A percentile compares a stretch with the other conserved stretches of the same genome.
Conservation (phyloP, 2,329 filamentous ascomycete genomes). For the Cercospora sesami region DNA sequence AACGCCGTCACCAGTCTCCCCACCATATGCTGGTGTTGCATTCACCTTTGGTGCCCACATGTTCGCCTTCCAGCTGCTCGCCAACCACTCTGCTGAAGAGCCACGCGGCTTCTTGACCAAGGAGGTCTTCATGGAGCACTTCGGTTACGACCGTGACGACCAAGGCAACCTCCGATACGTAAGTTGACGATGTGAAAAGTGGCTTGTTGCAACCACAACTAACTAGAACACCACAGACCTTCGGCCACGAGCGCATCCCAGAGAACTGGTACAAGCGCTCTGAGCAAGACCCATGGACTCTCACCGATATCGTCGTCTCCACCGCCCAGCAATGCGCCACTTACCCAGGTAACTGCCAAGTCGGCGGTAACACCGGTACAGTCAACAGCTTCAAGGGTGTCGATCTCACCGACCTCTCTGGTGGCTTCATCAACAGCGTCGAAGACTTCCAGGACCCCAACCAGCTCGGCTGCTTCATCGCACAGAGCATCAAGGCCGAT, state of each 20-base stretch:
- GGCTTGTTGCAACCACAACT: not conserved
- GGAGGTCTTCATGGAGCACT: slow-evolving; percentile 28
- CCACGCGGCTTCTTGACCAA: slow-evolving; percentile 29
- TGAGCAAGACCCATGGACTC: slow-evolving; percentile 29
- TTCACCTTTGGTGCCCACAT: slow-evolving; percentile 36
- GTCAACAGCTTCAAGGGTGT: slow-evolving; percentile 33
- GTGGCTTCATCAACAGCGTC: slow-evolving; percentile 29
- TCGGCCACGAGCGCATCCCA: slow-evolving; percentile 30
- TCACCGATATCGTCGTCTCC: slow-evolving; percentile 29
- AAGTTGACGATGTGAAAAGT: not conserved
- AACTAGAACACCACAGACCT: slow-evolving; percentile 5
- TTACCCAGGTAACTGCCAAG: slow-evolving; percentile 29
- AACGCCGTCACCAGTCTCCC: slow-evolving; percentile 12
- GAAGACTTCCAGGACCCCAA: slow-evolving; percentile 29
- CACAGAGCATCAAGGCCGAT: slow-evolving; percentile 30
- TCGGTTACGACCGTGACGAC: slow-evolving; percentile 30
- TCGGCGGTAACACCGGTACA: slow-evolving; percentile 32
- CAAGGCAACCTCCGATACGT: slow-evolving; percentile 17
- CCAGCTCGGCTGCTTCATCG: slow-evolving; percentile 31
- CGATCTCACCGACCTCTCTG: slow-evolving; percentile 30
- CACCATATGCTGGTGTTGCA: slow-evolving; percentile 31
- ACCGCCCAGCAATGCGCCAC: slow-evolving; percentile 32
- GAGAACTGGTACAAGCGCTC: slow-evolving; percentile 34
- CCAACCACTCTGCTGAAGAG: slow-evolving; percentile 32
- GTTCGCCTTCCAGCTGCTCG: slow-evolving; percentile 31